These are phyloP conservation scores for Amniculicola lignicola DNA, from an alignment of 495 filamentous ascomycete species.

Conservation along the genomic window DNA sequence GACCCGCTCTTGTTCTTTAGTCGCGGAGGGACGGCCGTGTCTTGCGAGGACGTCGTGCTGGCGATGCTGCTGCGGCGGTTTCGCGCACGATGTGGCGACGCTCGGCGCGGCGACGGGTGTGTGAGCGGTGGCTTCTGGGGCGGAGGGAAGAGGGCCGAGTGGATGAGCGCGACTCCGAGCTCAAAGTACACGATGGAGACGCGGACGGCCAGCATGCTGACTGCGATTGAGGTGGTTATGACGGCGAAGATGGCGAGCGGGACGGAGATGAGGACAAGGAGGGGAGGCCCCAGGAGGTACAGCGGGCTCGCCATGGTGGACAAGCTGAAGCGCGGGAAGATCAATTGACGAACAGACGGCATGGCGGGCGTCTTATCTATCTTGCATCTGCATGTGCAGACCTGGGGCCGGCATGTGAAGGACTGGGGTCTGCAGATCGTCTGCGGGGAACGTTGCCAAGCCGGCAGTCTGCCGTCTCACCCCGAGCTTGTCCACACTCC, in stretches of 20 bases:
- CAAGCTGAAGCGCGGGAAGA: conserved; percentile 1
- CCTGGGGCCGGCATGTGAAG: no score
- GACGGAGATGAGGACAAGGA: conserved; percentile 63
- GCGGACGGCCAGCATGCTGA: conserved; percentile 62
- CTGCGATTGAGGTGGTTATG: conserved; percentile 64
- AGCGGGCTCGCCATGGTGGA: conserved; percentile 42
- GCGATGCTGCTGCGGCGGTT: conserved; percentile 25
- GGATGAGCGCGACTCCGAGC: conserved; percentile 57
- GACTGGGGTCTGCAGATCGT: not conserved
- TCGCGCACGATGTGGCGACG: conserved; percentile 15
- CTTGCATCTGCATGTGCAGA: not conserved
- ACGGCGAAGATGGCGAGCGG: conserved; percentile 67
- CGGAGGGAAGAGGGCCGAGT: conserved; percentile 53
- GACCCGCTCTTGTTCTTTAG: conserved; percentile 32
- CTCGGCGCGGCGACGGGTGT: conserved; percentile 28
- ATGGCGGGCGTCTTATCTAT: not conserved
- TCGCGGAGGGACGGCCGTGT: conserved; percentile 10
- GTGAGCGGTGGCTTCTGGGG: conserved; percentile 2
- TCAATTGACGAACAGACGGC: conserved; percentile 2
- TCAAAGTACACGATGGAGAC: conserved; percentile 68
- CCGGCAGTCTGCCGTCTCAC: not conserved
- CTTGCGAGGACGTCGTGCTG: conserved; percentile 27
- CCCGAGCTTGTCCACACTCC: no score
- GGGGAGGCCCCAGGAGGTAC: conserved; percentile 57
- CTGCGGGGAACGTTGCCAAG: not conserved